Conservation (phyloP, 2,329 filamentous ascomycete genomes). For the Neofusicoccum parvum region DNA sequence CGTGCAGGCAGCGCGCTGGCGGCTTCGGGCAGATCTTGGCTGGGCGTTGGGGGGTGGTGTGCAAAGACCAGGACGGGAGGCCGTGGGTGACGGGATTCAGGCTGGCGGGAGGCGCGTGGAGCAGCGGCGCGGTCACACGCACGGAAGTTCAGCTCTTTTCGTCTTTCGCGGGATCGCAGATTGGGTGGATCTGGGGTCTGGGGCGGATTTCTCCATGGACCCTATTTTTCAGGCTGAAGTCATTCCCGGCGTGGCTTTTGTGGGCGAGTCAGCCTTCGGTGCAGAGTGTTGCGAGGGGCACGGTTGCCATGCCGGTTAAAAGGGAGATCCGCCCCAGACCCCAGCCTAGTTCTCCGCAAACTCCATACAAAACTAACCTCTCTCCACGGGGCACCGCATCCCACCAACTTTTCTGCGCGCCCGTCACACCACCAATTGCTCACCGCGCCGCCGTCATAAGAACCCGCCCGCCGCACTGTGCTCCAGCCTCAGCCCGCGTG, state of each 20-base stretch:
- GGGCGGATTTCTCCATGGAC: background rate
- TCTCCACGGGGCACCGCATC: constrained; percentile 14
- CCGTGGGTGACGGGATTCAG: background rate
- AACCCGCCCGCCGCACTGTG: background rate
- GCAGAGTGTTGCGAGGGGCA: constrained; percentile 11
- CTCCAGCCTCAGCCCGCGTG: background rate
- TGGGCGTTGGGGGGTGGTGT: background rate
- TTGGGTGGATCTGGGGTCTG: background rate
- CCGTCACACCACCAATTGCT: background rate
- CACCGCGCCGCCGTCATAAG: background rate
- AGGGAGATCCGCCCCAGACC: constrained; percentile 13
- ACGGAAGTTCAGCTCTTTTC: background rate
- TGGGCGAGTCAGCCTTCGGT: constrained; percentile 15
- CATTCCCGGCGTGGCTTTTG: constrained; percentile 7
- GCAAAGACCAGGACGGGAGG: background rate
- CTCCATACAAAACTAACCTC: constrained; percentile 11
- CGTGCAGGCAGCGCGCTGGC: background rate
- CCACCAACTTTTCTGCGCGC: background rate
- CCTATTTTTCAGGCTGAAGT: constrained; percentile 12
- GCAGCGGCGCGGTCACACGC: constrained; percentile 5
- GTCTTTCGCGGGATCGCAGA: background rate
- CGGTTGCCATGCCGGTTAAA: background rate
- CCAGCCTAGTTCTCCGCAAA: background rate
- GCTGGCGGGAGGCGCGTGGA: background rate
- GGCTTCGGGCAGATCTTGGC: background rate